phyloP scores from a whole-genome alignment of 768 basidiomycete species.

The Calocybe indica region DNA sequence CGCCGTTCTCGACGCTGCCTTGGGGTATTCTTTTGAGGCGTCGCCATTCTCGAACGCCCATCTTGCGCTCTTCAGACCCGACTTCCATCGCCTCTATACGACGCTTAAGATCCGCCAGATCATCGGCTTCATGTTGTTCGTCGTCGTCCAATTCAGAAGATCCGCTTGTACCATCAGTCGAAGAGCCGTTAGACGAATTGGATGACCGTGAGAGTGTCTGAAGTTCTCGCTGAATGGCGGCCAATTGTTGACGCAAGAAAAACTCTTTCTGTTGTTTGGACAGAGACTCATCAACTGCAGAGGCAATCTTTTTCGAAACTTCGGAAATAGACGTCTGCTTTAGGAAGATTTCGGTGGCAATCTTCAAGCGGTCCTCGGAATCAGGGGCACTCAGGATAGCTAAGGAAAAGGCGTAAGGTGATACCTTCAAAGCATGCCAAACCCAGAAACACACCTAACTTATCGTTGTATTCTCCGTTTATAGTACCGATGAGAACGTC shows the following conservation, averaged over 20 bases:
- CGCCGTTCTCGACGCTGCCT: slow-evolving; percentile 87
- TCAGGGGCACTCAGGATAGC: slow-evolving; percentile 59
- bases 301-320: slow-evolving; percentile 75
- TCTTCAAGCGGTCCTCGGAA: slow-evolving; percentile 55
- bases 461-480: slow-evolving; percentile 63
- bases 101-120: slow-evolving; percentile 64
- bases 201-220: slow-evolving; percentile 39
- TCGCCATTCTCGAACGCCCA: slow-evolving; percentile 78
- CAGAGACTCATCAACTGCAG: slow-evolving; percentile 76
- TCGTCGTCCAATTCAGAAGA: slow-evolving; percentile 65
- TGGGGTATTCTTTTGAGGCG: slow-evolving; percentile 83
- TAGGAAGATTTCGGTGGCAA: slow-evolving; percentile 64
- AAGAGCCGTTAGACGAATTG: slow-evolving; percentile 8
- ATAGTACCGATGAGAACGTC: slow-evolving; percentile 68
- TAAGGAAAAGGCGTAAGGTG: slow-evolving; percentile 14
- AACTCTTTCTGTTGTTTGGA: slow-evolving; percentile 87
- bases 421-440: neutral
- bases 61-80: slow-evolving; percentile 76
- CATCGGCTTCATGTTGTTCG: slow-evolving; percentile 77
- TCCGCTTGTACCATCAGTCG: slow-evolving; percentile 17
- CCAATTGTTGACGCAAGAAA: slow-evolving; percentile 78
- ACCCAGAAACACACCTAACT: slow-evolving; percentile 46
- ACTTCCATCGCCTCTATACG: slow-evolving; percentile 70
- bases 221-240: slow-evolving; percentile 75
- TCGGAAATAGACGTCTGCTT: slow-evolving; percentile 77